Conservation (phyloP, 805 yeast species). For the Yamadazyma kitorensis region DNA sequence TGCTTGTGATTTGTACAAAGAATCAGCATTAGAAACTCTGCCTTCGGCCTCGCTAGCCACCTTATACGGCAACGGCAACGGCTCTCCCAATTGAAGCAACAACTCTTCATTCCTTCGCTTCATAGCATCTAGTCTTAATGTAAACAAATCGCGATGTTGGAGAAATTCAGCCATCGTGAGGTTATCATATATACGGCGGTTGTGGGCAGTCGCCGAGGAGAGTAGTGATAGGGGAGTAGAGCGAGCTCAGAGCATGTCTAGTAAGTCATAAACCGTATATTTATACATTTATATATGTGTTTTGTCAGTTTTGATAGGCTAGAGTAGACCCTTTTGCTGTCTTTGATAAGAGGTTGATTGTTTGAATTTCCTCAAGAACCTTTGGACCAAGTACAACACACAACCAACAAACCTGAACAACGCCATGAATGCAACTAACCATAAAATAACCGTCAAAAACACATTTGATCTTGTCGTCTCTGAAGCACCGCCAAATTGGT, state of each 20-base stretch:
- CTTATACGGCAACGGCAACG: constrained; percentile 15
- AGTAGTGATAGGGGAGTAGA: no score
- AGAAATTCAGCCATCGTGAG: background rate
- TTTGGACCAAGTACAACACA: constrained; percentile 41
- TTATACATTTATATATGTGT: background rate
- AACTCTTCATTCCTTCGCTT: constrained; percentile 11
- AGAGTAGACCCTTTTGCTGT: constrained; percentile 13
- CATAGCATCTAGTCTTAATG: background rate
- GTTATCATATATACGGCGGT: background rate
- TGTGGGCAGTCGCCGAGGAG: no score
- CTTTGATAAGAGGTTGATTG: constrained; percentile 12
- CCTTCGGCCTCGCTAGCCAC: background rate
- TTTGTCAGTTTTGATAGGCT: background rate
- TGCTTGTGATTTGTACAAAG: background rate
- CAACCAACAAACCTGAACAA: constrained; percentile 56
- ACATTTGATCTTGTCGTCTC: constrained; percentile 37
- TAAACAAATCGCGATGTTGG: constrained; percentile 11
- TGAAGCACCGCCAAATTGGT: constrained; percentile 34
- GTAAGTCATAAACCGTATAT: background rate
- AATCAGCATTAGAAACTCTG: background rate
- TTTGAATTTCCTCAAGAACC: constrained; percentile 27
- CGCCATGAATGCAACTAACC: constrained; percentile 64
- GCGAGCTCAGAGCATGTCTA: no score
- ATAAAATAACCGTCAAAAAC: constrained; percentile 51
- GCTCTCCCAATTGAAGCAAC: constrained; percentile 13